Evolutionary conservation across 1,284 basidiomycete genomes (phyloP).

Genomic region (Cerioporus squamosus): DNA sequence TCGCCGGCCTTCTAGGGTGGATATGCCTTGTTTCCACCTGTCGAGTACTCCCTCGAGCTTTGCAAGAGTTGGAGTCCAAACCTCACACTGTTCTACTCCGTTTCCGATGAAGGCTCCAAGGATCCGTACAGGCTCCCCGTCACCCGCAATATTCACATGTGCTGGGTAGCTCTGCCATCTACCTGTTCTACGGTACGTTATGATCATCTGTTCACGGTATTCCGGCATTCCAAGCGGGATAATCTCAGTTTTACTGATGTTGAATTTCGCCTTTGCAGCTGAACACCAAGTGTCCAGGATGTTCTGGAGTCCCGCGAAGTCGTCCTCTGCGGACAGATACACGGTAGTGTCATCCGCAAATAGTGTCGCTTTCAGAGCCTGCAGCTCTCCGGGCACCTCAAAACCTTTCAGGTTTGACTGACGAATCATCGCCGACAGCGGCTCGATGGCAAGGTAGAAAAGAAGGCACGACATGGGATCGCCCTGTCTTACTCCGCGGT

Average conservation of each 20-base stretch:
- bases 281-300: constrained; percentile 36
- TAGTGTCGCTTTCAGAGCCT: constrained; percentile 29
- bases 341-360: too few species aligned
- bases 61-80: too few species aligned
- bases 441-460: too few species aligned
- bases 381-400: constrained; percentile 21
- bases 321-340: constrained; percentile 26
- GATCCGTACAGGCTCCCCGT: constrained; percentile 28
- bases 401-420: constrained; percentile 36
- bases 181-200: not conserved
- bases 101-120: too few species aligned
- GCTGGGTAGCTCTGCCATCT: not conserved
- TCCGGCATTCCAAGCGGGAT: constrained; percentile 35
- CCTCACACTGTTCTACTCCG: too few species aligned
- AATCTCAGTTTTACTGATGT: constrained; percentile 39
- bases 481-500: constrained; percentile 36
- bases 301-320: constrained; percentile 16
- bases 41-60: constrained; percentile 19
- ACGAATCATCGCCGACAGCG: constrained; percentile 35
- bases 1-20: constrained; percentile 22
- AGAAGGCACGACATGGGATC: constrained; percentile 40
- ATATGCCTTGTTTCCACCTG: constrained; percentile 23
- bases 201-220: constrained; percentile 13
- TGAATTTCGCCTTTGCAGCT: constrained; percentile 39
- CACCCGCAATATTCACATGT: constrained; percentile 21